These are phyloP conservation scores for Didymella arachidicola DNA, from an alignment of 2,329 filamentous ascomycete genomes.

Conservation along the genomic window DNA sequence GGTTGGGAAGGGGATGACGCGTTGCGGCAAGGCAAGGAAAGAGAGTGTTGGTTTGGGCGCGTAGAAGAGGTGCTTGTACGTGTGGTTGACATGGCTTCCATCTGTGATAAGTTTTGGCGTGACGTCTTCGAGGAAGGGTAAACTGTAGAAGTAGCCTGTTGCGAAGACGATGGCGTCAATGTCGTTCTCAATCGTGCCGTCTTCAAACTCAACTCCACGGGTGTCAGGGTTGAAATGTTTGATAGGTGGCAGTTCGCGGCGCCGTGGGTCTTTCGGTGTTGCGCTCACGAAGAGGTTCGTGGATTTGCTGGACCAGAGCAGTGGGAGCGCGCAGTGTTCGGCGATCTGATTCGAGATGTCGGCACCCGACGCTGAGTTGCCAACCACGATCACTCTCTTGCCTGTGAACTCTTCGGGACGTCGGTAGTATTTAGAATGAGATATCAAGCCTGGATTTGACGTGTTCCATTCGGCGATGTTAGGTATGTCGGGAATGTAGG, in stretches of 20 bases:
- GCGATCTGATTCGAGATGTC: slow-evolving; percentile 84
- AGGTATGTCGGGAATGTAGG: slow-evolving; percentile 54
- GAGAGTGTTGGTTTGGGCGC: slow-evolving; percentile 78
- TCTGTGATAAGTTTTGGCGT: slow-evolving; percentile 67
- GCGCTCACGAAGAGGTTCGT: slow-evolving; percentile 25
- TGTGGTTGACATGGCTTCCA: slow-evolving; percentile 72
- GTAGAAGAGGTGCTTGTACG: slow-evolving; percentile 83
- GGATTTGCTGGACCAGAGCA: slow-evolving; percentile 58
- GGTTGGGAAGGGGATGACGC: slow-evolving; percentile 86
- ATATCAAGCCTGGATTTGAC: slow-evolving; percentile 50
- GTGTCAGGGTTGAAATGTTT: slow-evolving; percentile 62
- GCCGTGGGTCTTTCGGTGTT: slow-evolving; percentile 54
- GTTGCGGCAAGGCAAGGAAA: slow-evolving; percentile 78
- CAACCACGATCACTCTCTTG: slow-evolving; percentile 81
- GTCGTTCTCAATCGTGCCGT: slow-evolving; percentile 69
- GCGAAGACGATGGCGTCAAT: slow-evolving; percentile 85
- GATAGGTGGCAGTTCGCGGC: slow-evolving; percentile 65
- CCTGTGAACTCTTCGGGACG: slow-evolving; percentile 66
- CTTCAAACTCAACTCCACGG: slow-evolving; percentile 70
- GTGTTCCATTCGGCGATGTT: slow-evolving; percentile 53
- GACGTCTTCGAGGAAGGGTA: slow-evolving; percentile 72
- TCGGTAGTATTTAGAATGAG: slow-evolving; percentile 79
- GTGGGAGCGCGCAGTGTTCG: slow-evolving; percentile 62
- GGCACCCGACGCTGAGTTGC: slow-evolving; percentile 82
- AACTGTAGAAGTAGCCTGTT: slow-evolving; percentile 87